A percentile compares a stretch with the other conserved stretches of the same genome.
Evolutionary conservation across 805 yeast genomes (phyloP).

Genomic region (Candida yuanshanica): DNA sequence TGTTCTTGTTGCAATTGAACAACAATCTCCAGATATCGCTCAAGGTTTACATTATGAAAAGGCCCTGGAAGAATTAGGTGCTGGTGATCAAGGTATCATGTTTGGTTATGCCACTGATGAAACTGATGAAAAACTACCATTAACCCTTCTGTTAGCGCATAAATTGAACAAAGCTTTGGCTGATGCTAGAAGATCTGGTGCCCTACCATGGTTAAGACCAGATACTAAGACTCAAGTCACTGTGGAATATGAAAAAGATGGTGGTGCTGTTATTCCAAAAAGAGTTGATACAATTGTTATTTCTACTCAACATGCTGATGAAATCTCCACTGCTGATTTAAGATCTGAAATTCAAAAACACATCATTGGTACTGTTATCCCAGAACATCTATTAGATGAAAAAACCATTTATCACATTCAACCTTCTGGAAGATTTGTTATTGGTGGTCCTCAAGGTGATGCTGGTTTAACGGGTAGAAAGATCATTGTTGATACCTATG

Average conservation of each 20-base stretch:
- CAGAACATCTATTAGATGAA: constrained; percentile 84
- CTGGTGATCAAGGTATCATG: constrained; percentile 99
- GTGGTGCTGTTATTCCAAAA: constrained; percentile 91
- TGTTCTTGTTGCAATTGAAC: constrained; percentile 97
- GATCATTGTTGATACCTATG: constrained; percentile 98
- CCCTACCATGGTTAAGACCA: constrained; percentile 95
- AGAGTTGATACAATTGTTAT: constrained; percentile 98
- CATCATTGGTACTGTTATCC: constrained; percentile 87
- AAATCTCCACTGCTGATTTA: constrained; percentile 87
- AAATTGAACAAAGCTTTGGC: constrained; percentile 96
- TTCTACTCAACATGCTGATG: constrained; percentile 97
- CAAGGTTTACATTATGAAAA: constrained; percentile 98
- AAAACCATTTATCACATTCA: constrained; percentile 97
- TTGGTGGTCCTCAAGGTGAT: constrained; percentile 99
- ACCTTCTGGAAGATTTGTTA: constrained; percentile 99
- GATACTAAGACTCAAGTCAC: constrained; percentile 99
- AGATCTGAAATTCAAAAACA: constrained; percentile 73
- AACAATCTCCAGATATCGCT: constrained; percentile 98
- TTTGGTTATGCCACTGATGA: constrained; percentile 99
- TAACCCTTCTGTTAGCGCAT: constrained; percentile 91
- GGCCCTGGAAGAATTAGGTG: constrained; percentile 95
- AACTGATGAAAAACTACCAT: constrained; percentile 95
- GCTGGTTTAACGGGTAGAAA: constrained; percentile 99
- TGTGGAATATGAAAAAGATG: constrained; percentile 88
- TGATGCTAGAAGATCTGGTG: constrained; percentile 93